These are phyloP conservation scores for Aspergillus flavus DNA, from an alignment of 2,329 filamentous ascomycete species.

Conservation along the genomic window DNA sequence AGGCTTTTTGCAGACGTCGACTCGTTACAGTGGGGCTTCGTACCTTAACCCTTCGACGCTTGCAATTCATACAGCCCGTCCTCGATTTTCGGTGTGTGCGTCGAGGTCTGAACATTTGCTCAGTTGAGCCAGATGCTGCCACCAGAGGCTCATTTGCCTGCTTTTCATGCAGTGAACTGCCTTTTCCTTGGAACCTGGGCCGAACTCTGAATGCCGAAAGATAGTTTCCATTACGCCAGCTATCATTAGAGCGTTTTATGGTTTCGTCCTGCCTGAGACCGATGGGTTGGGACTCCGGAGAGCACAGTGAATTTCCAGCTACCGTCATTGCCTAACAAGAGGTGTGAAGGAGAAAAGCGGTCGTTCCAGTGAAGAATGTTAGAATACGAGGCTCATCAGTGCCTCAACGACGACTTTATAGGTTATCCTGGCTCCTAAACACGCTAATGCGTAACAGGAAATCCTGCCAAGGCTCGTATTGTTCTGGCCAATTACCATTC, in stretches of 20 bases:
- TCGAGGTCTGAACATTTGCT: neutral
- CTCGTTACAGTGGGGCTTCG: too few species aligned
- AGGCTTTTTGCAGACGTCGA: too few species aligned
- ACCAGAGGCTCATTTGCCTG: neutral
- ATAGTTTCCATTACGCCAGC: neutral
- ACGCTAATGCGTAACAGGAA: neutral
- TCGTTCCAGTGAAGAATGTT: neutral
- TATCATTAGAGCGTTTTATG: neutral
- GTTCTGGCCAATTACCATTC: neutral
- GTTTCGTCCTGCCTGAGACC: neutral
- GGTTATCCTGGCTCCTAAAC: neutral
- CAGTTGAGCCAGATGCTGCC: neutral
- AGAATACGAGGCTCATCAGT: neutral
- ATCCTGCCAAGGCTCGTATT: neutral
- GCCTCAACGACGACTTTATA: neutral
- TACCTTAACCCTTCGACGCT: neutral
- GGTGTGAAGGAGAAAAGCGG: neutral
- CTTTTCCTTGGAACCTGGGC: neutral
- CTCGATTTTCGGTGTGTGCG: slow-evolving; percentile 1
- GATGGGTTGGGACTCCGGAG: neutral
- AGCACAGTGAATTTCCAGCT: neutral
- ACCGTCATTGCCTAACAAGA: neutral
- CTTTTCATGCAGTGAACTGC: neutral
- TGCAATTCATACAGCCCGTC: neutral
- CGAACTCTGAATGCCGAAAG: neutral